These are phyloP conservation scores for Fistulina hepatica DNA, from an alignment of 1,284 basidiomycete species.

Conservation along the genomic window DNA sequence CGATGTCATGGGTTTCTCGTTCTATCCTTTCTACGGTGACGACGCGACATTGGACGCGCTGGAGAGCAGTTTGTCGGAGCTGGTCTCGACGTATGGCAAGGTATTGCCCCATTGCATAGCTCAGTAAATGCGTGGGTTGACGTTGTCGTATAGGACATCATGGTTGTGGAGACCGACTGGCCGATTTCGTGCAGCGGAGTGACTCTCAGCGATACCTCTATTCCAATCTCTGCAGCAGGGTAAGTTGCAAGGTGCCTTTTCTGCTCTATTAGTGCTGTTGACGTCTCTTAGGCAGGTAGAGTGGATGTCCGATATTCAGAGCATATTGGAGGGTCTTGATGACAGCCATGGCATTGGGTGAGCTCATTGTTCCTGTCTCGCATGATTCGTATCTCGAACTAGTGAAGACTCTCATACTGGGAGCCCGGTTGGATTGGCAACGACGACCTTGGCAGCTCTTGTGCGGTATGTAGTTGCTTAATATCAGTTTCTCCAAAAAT, in stretches of 20 bases:
- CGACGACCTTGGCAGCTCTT: conserved; percentile 42
- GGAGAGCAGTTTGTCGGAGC: conserved; percentile 37
- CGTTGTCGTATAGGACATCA: conserved; percentile 30
- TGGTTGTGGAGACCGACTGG: conserved; percentile 60
- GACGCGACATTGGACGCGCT: conserved; percentile 42
- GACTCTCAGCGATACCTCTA: conserved; percentile 36
- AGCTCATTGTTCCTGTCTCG: neutral
- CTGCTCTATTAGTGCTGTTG: too few species aligned
- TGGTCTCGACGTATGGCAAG: conserved; percentile 40
- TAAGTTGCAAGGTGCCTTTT: conserved; percentile 45
- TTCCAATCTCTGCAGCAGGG: conserved; percentile 40
- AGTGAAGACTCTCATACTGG: conserved; percentile 45
- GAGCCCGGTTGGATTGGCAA: conserved; percentile 56
- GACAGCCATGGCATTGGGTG: conserved; percentile 26
- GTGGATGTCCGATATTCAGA: too few species aligned
- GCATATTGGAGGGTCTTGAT: conserved; percentile 37
- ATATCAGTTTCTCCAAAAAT: conserved; percentile 9
- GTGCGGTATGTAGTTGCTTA: conserved; percentile 31
- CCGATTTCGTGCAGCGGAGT: conserved; percentile 39
- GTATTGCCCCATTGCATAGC: conserved; percentile 17
- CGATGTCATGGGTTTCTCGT: conserved; percentile 52
- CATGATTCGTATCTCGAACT: conserved; percentile 23
- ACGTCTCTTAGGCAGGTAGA: too few species aligned
- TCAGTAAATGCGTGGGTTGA: neutral
- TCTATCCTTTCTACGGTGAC: conserved; percentile 54